Conservation (phyloP, 208 protist species). For the Spongospora subterranea region DNA sequence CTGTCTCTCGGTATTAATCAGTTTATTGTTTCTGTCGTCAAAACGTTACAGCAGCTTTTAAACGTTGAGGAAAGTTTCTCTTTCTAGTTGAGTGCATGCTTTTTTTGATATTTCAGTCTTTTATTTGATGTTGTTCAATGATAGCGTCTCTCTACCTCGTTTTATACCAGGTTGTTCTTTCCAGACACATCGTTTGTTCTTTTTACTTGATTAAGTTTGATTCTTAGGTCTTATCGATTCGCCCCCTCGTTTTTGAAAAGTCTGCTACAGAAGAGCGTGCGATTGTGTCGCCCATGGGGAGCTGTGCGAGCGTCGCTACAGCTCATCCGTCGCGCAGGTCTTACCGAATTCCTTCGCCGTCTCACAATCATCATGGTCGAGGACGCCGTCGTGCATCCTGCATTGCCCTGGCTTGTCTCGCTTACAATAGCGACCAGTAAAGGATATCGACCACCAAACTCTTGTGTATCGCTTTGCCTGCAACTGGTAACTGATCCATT, state of each 20-base stretch:
- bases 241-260: conserved; percentile 36
- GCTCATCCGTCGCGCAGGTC: neutral
- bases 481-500: neutral
- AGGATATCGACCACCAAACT: neutral
- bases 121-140: too few species aligned
- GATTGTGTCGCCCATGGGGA: conserved; percentile 3
- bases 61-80: too few species aligned
- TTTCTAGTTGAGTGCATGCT: too few species aligned
- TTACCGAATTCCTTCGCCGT: conserved; percentile 8
- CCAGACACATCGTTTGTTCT: too few species aligned
- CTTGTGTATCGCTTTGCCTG: neutral
- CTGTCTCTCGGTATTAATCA: neutral
- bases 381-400: neutral
- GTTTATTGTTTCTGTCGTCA: neutral
- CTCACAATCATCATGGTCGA: conserved; percentile 47
- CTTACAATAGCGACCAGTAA: neutral
- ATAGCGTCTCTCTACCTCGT: too few species aligned
- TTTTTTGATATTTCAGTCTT: too few species aligned
- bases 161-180: too few species aligned
- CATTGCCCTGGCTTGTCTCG: conserved; percentile 19
- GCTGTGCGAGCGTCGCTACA: conserved; percentile 27
- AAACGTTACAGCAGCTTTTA: neutral
- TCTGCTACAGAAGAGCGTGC: conserved; percentile 26
- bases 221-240: neutral
- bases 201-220: too few species aligned